Percentiles rank a stretch among this genome's conserved stretches.
phyloP scores from a whole-genome alignment of 2,329 filamentous ascomycete genomes.

The Sporothrix pseudoabietina region DNA sequence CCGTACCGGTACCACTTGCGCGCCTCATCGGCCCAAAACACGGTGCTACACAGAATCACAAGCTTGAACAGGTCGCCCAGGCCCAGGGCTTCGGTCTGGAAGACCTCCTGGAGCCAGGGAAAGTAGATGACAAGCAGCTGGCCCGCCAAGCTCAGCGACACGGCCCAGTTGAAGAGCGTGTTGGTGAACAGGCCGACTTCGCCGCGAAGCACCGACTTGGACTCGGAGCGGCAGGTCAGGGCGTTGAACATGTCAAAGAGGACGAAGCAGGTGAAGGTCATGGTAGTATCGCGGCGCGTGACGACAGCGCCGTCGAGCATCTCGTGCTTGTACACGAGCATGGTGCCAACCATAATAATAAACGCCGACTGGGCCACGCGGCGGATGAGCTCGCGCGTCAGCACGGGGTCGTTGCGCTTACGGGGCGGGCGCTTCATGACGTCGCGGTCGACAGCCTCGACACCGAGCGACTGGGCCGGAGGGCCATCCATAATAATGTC shows the following conservation, averaged over 20 bases:
- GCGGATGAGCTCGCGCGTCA: constrained; percentile 79
- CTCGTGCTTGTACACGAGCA: constrained; percentile 87
- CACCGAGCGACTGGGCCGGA: constrained; percentile 92
- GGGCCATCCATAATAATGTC: constrained; percentile 99
- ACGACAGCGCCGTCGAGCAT: constrained; percentile 83
- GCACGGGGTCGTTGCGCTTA: constrained; percentile 81
- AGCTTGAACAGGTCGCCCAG: constrained; percentile 74
- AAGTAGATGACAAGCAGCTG: constrained; percentile 93
- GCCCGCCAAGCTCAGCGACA: constrained; percentile 78
- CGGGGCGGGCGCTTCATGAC: constrained; percentile 92
- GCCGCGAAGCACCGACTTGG: constrained; percentile 83
- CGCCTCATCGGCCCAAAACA: constrained; percentile 93
- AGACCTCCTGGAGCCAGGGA: constrained; percentile 88
- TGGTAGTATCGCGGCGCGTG: constrained; percentile 92
- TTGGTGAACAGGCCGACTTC: constrained; percentile 84
- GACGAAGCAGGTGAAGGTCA: constrained; percentile 99
- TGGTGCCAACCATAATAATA: constrained; percentile 90
- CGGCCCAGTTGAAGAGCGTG: constrained; percentile 94
- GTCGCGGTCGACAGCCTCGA: constrained; percentile 90
- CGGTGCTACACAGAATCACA: constrained; percentile 75
- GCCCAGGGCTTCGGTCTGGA: constrained; percentile 87
- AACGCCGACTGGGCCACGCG: constrained; percentile 84
- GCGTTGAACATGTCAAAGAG: constrained; percentile 99
- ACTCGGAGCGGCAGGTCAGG: constrained; percentile 85
- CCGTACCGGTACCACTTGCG: constrained; percentile 76